A percentile compares a stretch with the other conserved stretches of the same genome.
Evolutionary conservation across 768 basidiomycete species (phyloP).

Genomic region (Galerina sulciceps): DNA sequence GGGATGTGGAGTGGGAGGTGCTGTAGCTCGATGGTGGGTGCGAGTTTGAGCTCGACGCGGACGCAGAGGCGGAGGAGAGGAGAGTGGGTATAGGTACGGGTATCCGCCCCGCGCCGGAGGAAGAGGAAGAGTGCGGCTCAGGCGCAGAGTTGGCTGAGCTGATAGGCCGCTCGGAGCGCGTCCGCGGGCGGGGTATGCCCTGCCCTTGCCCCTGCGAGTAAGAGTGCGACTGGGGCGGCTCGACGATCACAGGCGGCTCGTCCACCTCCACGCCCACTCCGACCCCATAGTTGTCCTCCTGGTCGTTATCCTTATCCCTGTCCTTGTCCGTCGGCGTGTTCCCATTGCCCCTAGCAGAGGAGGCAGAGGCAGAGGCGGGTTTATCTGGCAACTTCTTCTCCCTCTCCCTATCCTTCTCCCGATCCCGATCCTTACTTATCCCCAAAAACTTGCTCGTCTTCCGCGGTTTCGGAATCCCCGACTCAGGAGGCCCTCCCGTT

Average conservation of each 20-base stretch:
- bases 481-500: slow-evolving; percentile 24
- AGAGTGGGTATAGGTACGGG: not conserved
- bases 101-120: too few species aligned
- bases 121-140: slow-evolving; percentile 29
- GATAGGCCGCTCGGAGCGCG: slow-evolving; percentile 60
- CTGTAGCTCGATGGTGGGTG: slow-evolving; percentile 37
- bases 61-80: not conserved
- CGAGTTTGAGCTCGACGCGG: not conserved
- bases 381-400: slow-evolving; percentile 1
- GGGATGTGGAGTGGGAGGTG: slow-evolving; percentile 45
- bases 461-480: slow-evolving; percentile 29
- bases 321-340: too few species aligned
- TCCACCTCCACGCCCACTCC: slow-evolving; percentile 48
- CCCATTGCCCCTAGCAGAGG: too few species aligned
- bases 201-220: too few species aligned
- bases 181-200: slow-evolving; percentile 54
- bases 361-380: slow-evolving; percentile 2
- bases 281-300: too few species aligned
- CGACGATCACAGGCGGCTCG: slow-evolving; percentile 70
- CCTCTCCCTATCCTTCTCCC: slow-evolving; percentile 18
- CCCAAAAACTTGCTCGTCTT: slow-evolving; percentile 41
- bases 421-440: slow-evolving; percentile 35
- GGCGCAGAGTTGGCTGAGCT: slow-evolving; percentile 41
- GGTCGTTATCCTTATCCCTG: too few species aligned
- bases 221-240: slow-evolving; percentile 35